Percentiles rank a stretch among this genome's conserved stretches.
These are phyloP conservation scores for Ophiostoma sp. DNA, from an alignment of 2,329 filamentous ascomycete species.

Conservation along the genomic window DNA sequence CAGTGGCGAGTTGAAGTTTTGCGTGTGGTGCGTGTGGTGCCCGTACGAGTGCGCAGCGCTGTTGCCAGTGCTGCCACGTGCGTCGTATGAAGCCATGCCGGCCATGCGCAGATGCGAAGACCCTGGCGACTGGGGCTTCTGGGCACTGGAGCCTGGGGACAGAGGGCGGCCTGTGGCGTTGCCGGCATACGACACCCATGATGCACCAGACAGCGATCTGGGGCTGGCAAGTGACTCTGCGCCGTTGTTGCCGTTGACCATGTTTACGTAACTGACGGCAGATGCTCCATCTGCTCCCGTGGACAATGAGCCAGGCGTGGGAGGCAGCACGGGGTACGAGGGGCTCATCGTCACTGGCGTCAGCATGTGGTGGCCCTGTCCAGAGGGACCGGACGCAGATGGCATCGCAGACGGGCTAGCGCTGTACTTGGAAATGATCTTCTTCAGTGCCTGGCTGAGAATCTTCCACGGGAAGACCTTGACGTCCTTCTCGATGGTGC, in stretches of 20 bases:
- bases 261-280: constrained; percentile 38
- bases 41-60: constrained; percentile 21
- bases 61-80: constrained; percentile 23
- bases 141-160: constrained; percentile 34
- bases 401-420: constrained; percentile 42
- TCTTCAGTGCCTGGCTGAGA: constrained; percentile 79
- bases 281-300: constrained; percentile 36
- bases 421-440: constrained; percentile 95
- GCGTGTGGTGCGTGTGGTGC: constrained; percentile 31
- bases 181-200: constrained; percentile 38
- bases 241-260: constrained; percentile 37
- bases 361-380: constrained; percentile 38
- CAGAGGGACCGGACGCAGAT: constrained; percentile 24
- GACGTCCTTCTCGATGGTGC: constrained; percentile 98
- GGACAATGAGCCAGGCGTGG: constrained; percentile 39
- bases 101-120: constrained; percentile 35
- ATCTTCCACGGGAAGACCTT: constrained; percentile 98
- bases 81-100: constrained; percentile 35
- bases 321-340: constrained; percentile 44
- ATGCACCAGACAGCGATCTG: constrained; percentile 45
- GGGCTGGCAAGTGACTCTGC: constrained; percentile 50
- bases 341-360: constrained; percentile 37
- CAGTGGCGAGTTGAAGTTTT: constrained; percentile 27
- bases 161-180: constrained; percentile 39
- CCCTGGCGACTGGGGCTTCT: constrained; percentile 37